phyloP scores from a whole-genome alignment of 768 basidiomycete species.

The Leucogyrophana mollusca region DNA sequence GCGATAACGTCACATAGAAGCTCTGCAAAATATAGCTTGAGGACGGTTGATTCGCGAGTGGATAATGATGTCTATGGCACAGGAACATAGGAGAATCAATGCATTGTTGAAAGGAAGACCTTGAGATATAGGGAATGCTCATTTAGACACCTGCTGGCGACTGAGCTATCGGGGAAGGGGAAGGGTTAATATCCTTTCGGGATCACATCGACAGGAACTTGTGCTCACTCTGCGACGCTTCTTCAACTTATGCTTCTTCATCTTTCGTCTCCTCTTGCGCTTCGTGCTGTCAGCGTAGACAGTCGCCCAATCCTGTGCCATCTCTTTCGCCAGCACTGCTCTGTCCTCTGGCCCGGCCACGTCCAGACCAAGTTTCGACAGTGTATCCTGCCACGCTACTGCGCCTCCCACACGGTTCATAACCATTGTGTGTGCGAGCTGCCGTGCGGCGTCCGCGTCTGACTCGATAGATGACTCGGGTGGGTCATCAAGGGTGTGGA shows the following conservation, averaged over 20 bases:
- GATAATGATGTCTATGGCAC: conserved; percentile 11
- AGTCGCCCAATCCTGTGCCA: conserved; percentile 60
- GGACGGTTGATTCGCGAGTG: conserved; percentile 19
- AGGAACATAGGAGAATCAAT: conserved; percentile 5
- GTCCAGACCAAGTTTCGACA: conserved; percentile 64
- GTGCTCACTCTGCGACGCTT: conserved; percentile 83
- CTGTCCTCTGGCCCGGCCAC: conserved; percentile 48
- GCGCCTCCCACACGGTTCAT: conserved; percentile 62
- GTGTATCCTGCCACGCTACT: conserved; percentile 65
- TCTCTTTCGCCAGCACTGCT: conserved; percentile 49
- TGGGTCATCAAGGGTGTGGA: conserved; percentile 38
- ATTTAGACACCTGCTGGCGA: conserved; percentile 25
- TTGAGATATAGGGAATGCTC: neutral
- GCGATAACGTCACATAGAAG: conserved; percentile 20
- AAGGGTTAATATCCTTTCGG: too few species aligned
- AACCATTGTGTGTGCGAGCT: conserved; percentile 73
- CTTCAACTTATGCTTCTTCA: conserved; percentile 97
- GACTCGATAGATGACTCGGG: conserved; percentile 60
- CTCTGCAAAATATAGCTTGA: conserved; percentile 17
- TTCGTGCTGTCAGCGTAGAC: conserved; percentile 78
- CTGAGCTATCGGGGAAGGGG: conserved; percentile 25
- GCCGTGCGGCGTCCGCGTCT: conserved; percentile 78
- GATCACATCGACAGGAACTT: too few species aligned
- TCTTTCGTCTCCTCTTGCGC: conserved; percentile 89
- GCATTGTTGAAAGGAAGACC: neutral